Evolutionary conservation across 805 yeast species (phyloP).

Genomic region (Kuraishia hungarica): DNA sequence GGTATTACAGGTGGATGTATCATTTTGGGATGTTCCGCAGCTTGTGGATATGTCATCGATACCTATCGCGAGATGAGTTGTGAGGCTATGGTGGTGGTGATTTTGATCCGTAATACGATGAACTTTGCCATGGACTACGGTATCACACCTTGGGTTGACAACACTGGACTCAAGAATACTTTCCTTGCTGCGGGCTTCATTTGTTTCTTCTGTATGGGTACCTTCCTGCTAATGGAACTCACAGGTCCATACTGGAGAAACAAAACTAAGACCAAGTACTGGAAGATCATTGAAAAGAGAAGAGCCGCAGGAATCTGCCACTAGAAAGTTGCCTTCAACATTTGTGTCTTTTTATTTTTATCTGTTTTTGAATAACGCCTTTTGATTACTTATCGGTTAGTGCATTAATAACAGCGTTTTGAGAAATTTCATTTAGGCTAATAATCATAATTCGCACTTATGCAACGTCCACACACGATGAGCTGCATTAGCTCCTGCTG

Average conservation of each 20-base stretch:
- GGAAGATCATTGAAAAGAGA: conserved; percentile 23
- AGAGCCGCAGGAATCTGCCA: conserved; percentile 1
- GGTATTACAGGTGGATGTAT: conserved; percentile 51
- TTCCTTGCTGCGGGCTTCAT: conserved; percentile 49
- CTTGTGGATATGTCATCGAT: conserved; percentile 49
- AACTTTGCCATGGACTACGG: conserved; percentile 55
- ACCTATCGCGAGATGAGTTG: conserved; percentile 44
- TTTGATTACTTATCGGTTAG: not conserved
- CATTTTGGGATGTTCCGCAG: conserved; percentile 41
- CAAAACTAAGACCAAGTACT: conserved; percentile 22
- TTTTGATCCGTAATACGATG: conserved; percentile 48
- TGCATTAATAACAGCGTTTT: too few species aligned
- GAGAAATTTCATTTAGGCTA: not conserved
- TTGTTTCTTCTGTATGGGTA: conserved; percentile 36
- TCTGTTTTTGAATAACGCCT: not conserved
- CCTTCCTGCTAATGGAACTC: conserved; percentile 31
- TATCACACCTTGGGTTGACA: conserved; percentile 46
- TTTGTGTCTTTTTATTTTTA: not conserved
- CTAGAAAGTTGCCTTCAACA: not conserved
- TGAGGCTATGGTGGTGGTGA: conserved; percentile 48
- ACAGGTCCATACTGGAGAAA: conserved; percentile 30
- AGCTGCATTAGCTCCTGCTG: not conserved
- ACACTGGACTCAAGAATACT: conserved; percentile 46
- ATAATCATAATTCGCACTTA: not conserved
- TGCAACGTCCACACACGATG: not conserved